Percentiles rank a stretch among this genome's conserved stretches.
phyloP scores from a whole-genome alignment of 208 protist species.

The Wallacemonas rigidus region DNA sequence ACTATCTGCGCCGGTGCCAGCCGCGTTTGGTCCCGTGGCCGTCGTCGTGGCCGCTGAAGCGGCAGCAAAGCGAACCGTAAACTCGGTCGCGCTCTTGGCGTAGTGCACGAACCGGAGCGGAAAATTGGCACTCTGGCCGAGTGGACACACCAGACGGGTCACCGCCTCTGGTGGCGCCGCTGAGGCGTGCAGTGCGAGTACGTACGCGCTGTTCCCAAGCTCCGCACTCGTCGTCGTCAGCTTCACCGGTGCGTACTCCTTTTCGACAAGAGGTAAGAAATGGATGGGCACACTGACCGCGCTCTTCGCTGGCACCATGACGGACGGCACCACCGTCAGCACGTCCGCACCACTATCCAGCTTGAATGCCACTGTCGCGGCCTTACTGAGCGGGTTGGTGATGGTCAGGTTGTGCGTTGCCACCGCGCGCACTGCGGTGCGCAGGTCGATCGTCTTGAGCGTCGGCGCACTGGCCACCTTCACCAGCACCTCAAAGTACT shows the following conservation, averaged over 20 bases:
- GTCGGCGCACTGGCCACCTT: slow-evolving; percentile 35
- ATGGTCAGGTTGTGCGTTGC: slow-evolving; percentile 75
- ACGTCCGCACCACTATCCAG: slow-evolving; percentile 53
- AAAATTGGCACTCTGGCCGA: slow-evolving; percentile 82
- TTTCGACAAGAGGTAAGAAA: slow-evolving; percentile 91
- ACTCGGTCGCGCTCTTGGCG: slow-evolving; percentile 78
- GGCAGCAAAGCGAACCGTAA: slow-evolving; percentile 63
- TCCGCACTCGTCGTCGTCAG: slow-evolving; percentile 77
- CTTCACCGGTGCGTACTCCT: slow-evolving; percentile 57
- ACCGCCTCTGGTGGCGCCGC: slow-evolving; percentile 65
- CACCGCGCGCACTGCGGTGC: slow-evolving; percentile 75
- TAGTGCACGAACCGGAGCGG: slow-evolving; percentile 78
- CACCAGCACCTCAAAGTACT: slow-evolving; percentile 85
- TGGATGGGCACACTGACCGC: slow-evolving; percentile 57
- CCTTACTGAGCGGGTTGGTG: slow-evolving; percentile 88
- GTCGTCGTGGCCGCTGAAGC: background rate
- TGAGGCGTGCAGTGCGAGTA: slow-evolving; percentile 62
- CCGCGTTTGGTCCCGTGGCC: background rate
- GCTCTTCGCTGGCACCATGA: slow-evolving; percentile 71
- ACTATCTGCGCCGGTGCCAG: slow-evolving; percentile 14
- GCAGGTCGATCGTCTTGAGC: slow-evolving; percentile 61
- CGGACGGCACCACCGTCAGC: slow-evolving; percentile 55
- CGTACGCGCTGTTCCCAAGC: slow-evolving; percentile 84
- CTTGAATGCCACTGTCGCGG: slow-evolving; percentile 64
- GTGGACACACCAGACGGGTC: slow-evolving; percentile 79